Percentiles rank a stretch among this genome's conserved stretches.
Conservation (phyloP, 768 basidiomycete genomes). For the Sistotremastrum niveocremeum region DNA sequence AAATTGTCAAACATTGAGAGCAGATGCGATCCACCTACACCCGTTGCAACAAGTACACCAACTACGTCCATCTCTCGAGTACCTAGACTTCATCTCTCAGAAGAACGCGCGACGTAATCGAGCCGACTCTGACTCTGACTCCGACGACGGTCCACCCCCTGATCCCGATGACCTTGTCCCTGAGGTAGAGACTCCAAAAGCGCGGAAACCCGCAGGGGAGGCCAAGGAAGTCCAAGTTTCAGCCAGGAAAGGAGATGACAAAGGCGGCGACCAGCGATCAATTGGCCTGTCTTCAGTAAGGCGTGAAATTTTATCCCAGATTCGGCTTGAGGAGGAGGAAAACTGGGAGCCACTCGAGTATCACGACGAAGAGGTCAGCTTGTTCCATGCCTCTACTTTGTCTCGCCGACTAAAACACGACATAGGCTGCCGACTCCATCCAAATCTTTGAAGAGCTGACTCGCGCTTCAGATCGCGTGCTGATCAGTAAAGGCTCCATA, state of each 20-base stretch:
- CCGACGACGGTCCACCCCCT: conserved; percentile 65
- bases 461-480: too few relatives aligned
- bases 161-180: conserved; percentile 62
- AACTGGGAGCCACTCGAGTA: conserved; percentile 58
- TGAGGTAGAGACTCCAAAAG: conserved; percentile 12
- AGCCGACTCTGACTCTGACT: conserved; percentile 51
- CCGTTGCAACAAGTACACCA: conserved; percentile 71
- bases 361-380: conserved; percentile 43
- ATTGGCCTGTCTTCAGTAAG: conserved; percentile 58
- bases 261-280: conserved; percentile 33
- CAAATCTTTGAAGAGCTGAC: too few relatives aligned
- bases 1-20: conserved; percentile 1
- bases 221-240: conserved; percentile 69
- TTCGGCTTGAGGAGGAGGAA: conserved; percentile 68
- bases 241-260: conserved; percentile 56
- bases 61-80: conserved; percentile 69
- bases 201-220: conserved; percentile 32
- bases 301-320: conserved; percentile 63
- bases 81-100: conserved; percentile 59
- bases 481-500: too few relatives aligned
- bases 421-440: too few relatives aligned
- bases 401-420: neutral
- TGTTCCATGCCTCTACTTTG: neutral
- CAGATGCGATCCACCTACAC: conserved; percentile 58
- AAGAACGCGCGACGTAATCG: conserved; percentile 40